Conservation (phyloP, 257 asterid species). For the Perilla frutescens region DNA sequence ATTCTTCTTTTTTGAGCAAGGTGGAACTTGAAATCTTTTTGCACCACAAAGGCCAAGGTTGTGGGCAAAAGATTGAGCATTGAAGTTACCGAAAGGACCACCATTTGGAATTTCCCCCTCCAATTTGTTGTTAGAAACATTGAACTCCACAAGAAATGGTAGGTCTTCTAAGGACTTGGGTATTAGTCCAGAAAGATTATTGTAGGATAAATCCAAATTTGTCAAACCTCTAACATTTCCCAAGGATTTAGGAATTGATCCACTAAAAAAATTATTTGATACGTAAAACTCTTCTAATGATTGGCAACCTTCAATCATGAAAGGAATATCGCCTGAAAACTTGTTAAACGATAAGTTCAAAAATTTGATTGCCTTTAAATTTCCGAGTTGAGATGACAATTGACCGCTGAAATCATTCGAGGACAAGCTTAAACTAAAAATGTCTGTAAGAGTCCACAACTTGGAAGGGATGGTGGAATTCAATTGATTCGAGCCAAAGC, state of each 20-base stretch:
- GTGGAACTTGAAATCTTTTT: too few species aligned
- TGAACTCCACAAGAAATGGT: too few species aligned
- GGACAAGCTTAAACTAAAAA: neutral
- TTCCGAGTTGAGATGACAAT: neutral
- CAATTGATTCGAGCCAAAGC: neutral
- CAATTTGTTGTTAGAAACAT: too few species aligned
- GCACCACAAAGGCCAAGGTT: too few species aligned
- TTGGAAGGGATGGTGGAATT: neutral
- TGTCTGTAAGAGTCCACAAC: neutral
- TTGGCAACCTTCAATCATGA: neutral
- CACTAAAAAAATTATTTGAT: neutral
- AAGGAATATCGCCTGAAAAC: neutral
- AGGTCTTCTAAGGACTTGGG: too few species aligned
- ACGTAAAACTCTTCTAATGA: neutral
- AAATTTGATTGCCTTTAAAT: neutral
- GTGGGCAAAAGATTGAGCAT: too few species aligned
- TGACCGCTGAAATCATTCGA: neutral
- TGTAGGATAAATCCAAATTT: neutral
- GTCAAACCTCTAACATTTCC: neutral
- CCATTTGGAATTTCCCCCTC: too few species aligned
- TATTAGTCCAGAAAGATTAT: conserved; percentile 12
- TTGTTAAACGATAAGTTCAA: neutral
- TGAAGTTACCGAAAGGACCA: too few species aligned
- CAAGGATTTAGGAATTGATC: neutral
- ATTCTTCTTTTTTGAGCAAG: too few species aligned